phyloP scores from a whole-genome alignment of 2,329 filamentous ascomycete species.

The Calonectria honghensis region DNA sequence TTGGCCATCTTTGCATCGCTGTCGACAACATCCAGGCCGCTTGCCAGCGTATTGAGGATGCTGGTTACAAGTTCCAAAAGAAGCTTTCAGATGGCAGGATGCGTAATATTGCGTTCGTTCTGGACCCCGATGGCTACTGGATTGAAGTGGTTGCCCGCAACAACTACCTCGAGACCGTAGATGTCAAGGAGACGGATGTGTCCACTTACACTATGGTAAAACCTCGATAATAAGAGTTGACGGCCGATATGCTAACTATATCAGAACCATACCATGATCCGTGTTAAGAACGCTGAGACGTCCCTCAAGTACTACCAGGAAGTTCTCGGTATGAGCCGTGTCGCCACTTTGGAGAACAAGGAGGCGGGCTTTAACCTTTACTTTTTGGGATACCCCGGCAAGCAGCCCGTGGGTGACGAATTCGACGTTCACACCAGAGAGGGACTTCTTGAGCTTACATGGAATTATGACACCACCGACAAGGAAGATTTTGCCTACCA shows the following conservation, averaged over 20 bases:
- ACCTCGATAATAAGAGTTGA: background rate
- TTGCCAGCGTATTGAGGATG: slow-evolving; percentile 91
- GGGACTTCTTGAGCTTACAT: slow-evolving; percentile 92
- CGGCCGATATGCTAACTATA: slow-evolving; percentile 24
- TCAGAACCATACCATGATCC: slow-evolving; percentile 94
- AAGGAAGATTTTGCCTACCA: slow-evolving; percentile 91
- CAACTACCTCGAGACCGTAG: slow-evolving; percentile 81
- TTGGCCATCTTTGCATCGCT: slow-evolving; percentile 90
- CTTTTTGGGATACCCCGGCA: slow-evolving; percentile 87
- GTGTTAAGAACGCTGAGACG: slow-evolving; percentile 87
- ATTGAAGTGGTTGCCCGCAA: slow-evolving; percentile 88
- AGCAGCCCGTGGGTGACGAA: slow-evolving; percentile 71
- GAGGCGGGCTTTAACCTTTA: slow-evolving; percentile 90
- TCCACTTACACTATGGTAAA: slow-evolving; percentile 82
- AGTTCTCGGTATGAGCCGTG: slow-evolving; percentile 89
- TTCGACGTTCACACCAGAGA: slow-evolving; percentile 80
- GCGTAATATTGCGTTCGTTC: slow-evolving; percentile 90
- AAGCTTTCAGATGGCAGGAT: slow-evolving; percentile 92
- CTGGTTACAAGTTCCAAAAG: slow-evolving; percentile 96
- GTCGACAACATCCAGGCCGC: slow-evolving; percentile 92
- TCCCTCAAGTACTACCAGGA: slow-evolving; percentile 90
- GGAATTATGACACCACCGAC: slow-evolving; percentile 89
- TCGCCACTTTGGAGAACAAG: slow-evolving; percentile 82
- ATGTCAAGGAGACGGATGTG: slow-evolving; percentile 82
- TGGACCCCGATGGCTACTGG: slow-evolving; percentile 93